Percentiles rank a stretch among this genome's conserved stretches.
These are phyloP conservation scores for Ogataea pignaliae DNA, from an alignment of 805 yeast genomes.

Conservation along the genomic window DNA sequence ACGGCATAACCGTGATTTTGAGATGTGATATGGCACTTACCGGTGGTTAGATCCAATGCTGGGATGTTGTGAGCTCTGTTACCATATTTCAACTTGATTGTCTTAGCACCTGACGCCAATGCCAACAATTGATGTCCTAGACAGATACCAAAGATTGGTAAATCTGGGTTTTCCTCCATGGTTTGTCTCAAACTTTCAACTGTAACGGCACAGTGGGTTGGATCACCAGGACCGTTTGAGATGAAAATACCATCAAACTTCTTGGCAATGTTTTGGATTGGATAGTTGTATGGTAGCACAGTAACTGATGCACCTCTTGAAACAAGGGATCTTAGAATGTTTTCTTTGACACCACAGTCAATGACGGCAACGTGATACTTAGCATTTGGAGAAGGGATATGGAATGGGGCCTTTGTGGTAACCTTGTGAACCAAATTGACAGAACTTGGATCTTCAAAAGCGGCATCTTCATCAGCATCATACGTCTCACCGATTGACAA, in stretches of 20 bases:
- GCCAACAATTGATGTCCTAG: slow-evolving; percentile 96
- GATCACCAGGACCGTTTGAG: slow-evolving; percentile 98
- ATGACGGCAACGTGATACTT: slow-evolving; percentile 82
- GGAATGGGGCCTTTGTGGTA: slow-evolving; percentile 93
- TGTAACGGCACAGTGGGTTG: slow-evolving; percentile 82
- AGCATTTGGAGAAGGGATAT: slow-evolving; percentile 59
- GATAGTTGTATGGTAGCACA: slow-evolving; percentile 94
- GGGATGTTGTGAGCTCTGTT: slow-evolving; percentile 99
- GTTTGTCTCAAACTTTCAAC: slow-evolving; percentile 68
- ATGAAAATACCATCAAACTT: slow-evolving; percentile 93
- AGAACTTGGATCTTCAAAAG: slow-evolving; percentile 85
- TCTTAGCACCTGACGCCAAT: slow-evolving; percentile 89
- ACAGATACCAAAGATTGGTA: slow-evolving; percentile 97
- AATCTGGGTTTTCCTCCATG: slow-evolving; percentile 54
- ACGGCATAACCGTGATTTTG: slow-evolving; percentile 99
- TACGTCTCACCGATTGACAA: slow-evolving; percentile 87
- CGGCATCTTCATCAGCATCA: slow-evolving; percentile 88
- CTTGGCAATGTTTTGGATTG: slow-evolving; percentile 83
- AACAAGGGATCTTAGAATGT: slow-evolving; percentile 89
- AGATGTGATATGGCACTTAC: slow-evolving; percentile 95
- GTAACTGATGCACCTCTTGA: slow-evolving; percentile 95
- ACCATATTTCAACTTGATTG: slow-evolving; percentile 92
- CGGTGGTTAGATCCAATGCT: slow-evolving; percentile 82
- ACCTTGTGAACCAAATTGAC: slow-evolving; percentile 90
- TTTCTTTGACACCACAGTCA: slow-evolving; percentile 98